Base-by-base conservation (phyloP, 306 rosid genomes). In the Alnus glutinosa region DNA sequence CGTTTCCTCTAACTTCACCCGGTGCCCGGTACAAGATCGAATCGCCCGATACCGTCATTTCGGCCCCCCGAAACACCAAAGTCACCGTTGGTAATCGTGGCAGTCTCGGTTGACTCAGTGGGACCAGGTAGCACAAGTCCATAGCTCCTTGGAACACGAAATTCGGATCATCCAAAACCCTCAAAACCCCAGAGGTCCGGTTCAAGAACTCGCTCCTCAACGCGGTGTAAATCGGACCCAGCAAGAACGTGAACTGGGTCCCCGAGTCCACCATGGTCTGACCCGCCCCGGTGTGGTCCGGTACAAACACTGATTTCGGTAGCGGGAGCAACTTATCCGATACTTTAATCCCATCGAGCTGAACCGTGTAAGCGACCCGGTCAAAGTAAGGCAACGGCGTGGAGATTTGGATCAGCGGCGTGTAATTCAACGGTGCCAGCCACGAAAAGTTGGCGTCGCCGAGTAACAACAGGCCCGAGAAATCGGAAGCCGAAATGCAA, bases 231-330 rank as follows among this genome's bases (percentile, higher is more conserved):
- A 86, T 96, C 10, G 89, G 88, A 5, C 98, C 88, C 67, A 94
- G 89, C n/a, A 94, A 83, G 78, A 90, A 94, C 0, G 98, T 89
- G 71, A 94, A 94, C 49, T 94, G 98, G 12, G 98, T 92, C 1
- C 98, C 98, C 37, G 96, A 89, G 71, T 94, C 98, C 16, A 94
- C 85, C 92, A 92, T 94, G 11, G 98, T 92, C 57, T 94, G 98
- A 9, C 98, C 97, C 51, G 97, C 91, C 1, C 98, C 98, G 36
- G 97, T 90, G 19, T 92, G 97, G 72, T 94, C 98, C 7, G 97
- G 98, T 74, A 54, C 80, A 19, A 90, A 87, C 0, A 76, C 64
- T 0, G 81, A 77, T 39, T 58, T 55, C 0, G 95, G 85, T 37
- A 94, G 78, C 6, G 81, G 87, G 0, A 94, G 82, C 14, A 85